phyloP scores from a whole-genome alignment of 768 basidiomycete genomes.

The Lyophyllum decastes region DNA sequence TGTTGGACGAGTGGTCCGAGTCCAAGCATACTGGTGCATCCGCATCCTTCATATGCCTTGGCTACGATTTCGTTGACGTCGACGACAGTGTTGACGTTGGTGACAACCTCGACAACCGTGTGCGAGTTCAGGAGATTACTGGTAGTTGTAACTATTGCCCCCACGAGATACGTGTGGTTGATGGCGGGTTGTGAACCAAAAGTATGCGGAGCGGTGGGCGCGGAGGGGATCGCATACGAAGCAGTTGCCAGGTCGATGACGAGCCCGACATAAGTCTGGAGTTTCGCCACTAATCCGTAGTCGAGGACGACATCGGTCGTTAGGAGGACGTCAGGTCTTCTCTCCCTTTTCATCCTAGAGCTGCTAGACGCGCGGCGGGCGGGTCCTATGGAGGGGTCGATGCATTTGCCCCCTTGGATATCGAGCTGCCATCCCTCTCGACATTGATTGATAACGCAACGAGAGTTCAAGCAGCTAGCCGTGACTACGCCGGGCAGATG shows the following conservation, averaged over 20 bases:
- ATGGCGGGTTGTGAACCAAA: constrained; percentile 8
- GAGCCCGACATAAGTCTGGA: constrained; percentile 20
- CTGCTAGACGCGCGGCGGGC: constrained; percentile 8
- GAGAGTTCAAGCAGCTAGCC: constrained; percentile 24
- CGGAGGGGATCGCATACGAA: constrained; percentile 1
- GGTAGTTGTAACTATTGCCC: constrained; percentile 19
- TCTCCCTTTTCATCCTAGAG: constrained; percentile 20
- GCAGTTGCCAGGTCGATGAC: constrained; percentile 19
- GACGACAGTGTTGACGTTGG: constrained; percentile 21
- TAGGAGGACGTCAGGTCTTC: constrained; percentile 3
- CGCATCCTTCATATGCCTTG: constrained; percentile 19
- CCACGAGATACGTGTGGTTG: constrained; percentile 18
- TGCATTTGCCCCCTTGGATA: constrained; percentile 20
- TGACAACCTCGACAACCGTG: constrained; percentile 18
- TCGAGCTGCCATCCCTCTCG: constrained; percentile 28
- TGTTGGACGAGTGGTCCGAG: constrained; percentile 14
- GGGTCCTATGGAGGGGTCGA: constrained; percentile 6
- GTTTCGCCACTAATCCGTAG: constrained; percentile 15
- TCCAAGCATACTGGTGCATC: constrained; percentile 21
- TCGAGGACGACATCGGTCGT: constrained; percentile 12
- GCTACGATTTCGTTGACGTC: constrained; percentile 19
- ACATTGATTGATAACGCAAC: constrained; percentile 30
- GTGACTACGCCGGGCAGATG: constrained; percentile 24
- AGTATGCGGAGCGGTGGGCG: background rate
- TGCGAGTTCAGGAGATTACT: constrained; percentile 22